Evolutionary conservation across 257 asterid species (phyloP).

Genomic region (Nicotiana tabacum): DNA sequence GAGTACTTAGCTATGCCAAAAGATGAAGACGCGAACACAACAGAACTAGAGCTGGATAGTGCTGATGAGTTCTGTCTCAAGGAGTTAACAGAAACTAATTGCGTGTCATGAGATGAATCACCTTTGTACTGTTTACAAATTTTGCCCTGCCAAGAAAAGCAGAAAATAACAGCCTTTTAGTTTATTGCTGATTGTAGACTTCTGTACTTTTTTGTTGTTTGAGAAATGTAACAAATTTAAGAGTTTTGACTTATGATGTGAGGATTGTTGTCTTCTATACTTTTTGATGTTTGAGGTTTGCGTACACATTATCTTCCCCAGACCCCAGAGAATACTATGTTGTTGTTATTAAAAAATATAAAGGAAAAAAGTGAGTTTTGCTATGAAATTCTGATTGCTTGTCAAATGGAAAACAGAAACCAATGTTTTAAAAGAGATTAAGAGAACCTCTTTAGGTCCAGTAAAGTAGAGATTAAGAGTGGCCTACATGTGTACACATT

Average conservation of each 20-base stretch:
- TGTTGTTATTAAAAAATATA: too few species aligned
- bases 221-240: background rate
- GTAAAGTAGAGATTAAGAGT: too few species aligned
- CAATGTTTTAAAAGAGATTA: too few species aligned
- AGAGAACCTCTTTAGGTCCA: too few species aligned
- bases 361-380: too few species aligned
- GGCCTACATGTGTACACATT: background rate
- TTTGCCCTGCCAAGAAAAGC: background rate
- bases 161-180: background rate
- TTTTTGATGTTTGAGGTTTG: too few species aligned
- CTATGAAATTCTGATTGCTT: too few species aligned
- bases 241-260: too few species aligned
- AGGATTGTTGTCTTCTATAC: too few species aligned
- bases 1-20: slow-evolving; percentile 28
- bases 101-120: slow-evolving; percentile 1
- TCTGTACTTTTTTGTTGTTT: background rate
- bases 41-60: slow-evolving; percentile 9
- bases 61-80: background rate
- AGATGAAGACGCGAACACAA: slow-evolving; percentile 15
- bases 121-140: background rate
- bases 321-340: too few species aligned
- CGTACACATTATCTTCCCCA: too few species aligned
- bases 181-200: slow-evolving; percentile 3
- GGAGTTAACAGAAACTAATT: slow-evolving; percentile 8
- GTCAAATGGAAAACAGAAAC: too few species aligned